Conservation (phyloP, 1,139 yeast species). For the Yamadazyma sp. region DNA sequence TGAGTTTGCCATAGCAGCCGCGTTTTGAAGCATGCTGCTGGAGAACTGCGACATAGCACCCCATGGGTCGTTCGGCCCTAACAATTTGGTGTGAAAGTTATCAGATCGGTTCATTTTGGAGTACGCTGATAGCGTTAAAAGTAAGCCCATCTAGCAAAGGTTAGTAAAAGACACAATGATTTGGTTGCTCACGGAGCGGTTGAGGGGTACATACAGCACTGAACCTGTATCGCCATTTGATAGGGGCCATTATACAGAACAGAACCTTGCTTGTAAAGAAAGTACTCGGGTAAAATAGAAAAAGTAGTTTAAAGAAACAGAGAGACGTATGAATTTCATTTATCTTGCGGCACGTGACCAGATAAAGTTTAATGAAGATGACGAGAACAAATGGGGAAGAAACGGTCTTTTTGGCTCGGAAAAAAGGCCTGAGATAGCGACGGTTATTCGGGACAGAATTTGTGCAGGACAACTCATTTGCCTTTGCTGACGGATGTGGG, state of each 20-base stretch:
- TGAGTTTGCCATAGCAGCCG: background rate
- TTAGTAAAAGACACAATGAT: conserved; percentile 8
- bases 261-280: background rate
- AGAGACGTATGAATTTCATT: conserved; percentile 25
- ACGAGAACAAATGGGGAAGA: no score
- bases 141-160: conserved; percentile 14
- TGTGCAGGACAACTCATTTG: no score
- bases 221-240: conserved; percentile 16
- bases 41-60: background rate
- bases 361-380: no score
- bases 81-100: background rate
- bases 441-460: no score
- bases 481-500: no score
- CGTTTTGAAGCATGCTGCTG: background rate
- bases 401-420: no score
- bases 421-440: no score
- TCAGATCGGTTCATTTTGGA: conserved; percentile 6
- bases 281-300: conserved; percentile 29
- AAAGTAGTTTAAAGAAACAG: conserved; percentile 39
- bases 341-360: background rate
- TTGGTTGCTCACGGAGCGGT: background rate
- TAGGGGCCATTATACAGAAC: background rate
- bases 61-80: background rate
- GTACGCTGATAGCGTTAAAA: conserved; percentile 15
- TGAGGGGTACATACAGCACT: conserved; percentile 17